Percentiles rank a stretch among this genome's conserved stretches.
Conservation (phyloP, 2,329 filamentous ascomycete species). For the Aaosphaeria arxii region DNA sequence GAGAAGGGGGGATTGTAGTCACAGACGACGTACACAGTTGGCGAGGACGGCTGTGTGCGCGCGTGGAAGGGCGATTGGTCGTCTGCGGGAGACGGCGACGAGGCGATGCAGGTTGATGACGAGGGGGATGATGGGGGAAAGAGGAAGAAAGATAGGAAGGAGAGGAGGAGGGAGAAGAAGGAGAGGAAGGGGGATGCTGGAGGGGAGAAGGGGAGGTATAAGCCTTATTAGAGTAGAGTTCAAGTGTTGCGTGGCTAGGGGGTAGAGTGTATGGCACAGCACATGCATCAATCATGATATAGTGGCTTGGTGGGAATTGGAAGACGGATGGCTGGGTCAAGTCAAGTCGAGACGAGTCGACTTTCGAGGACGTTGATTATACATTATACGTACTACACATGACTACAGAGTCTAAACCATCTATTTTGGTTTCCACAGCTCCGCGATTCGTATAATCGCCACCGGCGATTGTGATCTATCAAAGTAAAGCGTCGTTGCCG, state of each 20-base stretch:
- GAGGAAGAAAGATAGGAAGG: slow-evolving; percentile 24
- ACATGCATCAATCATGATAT: too few relatives aligned
- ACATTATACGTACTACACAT: too few relatives aligned
- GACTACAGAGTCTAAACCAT: too few relatives aligned
- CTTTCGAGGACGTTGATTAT: too few relatives aligned
- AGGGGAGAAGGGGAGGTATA: slow-evolving; percentile 34
- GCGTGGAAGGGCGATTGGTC: slow-evolving; percentile 35
- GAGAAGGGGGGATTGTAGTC: neutral
- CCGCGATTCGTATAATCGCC: too few relatives aligned
- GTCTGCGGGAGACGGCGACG: slow-evolving; percentile 1
- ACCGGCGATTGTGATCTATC: too few relatives aligned
- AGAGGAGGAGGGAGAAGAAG: slow-evolving; percentile 32
- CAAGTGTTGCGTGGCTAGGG: too few relatives aligned
- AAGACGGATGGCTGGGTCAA: too few relatives aligned
- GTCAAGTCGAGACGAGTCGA: too few relatives aligned
- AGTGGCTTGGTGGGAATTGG: too few relatives aligned
- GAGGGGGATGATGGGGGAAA: slow-evolving; percentile 11
- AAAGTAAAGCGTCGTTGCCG: slow-evolving; percentile 16
- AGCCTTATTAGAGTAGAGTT: slow-evolving; percentile 30
- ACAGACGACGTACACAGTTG: slow-evolving; percentile 42
- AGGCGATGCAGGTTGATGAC: slow-evolving; percentile 26
- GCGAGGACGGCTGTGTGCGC: slow-evolving; percentile 48
- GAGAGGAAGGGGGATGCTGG: slow-evolving; percentile 19
- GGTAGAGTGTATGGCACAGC: too few relatives aligned
- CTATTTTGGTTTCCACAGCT: too few relatives aligned